phyloP scores from a whole-genome alignment of 2,329 filamentous ascomycete genomes.

The Fusarium clavum region DNA sequence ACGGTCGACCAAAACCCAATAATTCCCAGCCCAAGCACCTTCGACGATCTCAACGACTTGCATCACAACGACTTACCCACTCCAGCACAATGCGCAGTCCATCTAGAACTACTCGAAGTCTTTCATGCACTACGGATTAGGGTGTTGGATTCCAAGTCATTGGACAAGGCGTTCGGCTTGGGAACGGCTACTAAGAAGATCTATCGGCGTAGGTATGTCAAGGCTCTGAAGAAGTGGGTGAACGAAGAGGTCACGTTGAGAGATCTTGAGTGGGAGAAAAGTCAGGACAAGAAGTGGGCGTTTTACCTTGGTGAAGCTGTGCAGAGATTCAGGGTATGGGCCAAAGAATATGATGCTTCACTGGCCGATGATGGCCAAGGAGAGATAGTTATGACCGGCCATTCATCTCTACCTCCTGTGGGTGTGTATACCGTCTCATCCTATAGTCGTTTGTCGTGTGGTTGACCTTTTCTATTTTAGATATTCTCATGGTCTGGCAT shows the following conservation, averaged over 20 bases:
- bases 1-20: conserved; percentile 20
- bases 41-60: conserved; percentile 2
- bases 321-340: conserved; percentile 41
- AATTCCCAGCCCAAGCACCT: conserved; percentile 29
- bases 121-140: conserved; percentile 62
- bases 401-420: conserved; percentile 27
- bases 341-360: conserved; percentile 10
- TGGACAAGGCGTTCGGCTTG: conserved; percentile 31
- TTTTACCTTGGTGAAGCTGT: conserved; percentile 41
- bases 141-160: conserved; percentile 24
- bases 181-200: conserved; percentile 20
- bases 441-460: fast-evolving
- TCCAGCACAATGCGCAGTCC: conserved; percentile 60
- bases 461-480: conserved; percentile 8
- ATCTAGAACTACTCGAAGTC: conserved; percentile 69
- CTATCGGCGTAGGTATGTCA: conserved; percentile 29
- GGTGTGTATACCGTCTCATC: conserved; percentile 9
- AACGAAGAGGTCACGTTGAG: conserved; percentile 19
- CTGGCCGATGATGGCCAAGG: not conserved
- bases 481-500: conserved; percentile 40
- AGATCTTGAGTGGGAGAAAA: conserved; percentile 16
- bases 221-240: conserved; percentile 13
- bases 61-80: conserved; percentile 23
- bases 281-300: conserved; percentile 35
- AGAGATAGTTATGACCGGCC: conserved; percentile 1